Conservation (phyloP, 768 basidiomycete genomes). For the Atractiella rhizophila region DNA sequence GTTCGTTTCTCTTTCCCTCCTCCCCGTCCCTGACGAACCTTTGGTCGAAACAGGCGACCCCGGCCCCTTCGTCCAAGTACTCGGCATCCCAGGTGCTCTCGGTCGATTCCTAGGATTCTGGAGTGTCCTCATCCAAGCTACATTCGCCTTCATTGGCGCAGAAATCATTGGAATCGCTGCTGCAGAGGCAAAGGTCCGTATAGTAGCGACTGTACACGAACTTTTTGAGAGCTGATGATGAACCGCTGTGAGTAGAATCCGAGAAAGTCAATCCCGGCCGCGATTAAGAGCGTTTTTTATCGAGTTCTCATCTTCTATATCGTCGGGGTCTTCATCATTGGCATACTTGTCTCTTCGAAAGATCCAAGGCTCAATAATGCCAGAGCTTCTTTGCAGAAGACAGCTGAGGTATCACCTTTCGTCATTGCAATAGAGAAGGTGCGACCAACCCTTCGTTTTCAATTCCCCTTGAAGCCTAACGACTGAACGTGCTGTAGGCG, state of each 20-base stretch:
- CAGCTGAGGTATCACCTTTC: conserved; percentile 64
- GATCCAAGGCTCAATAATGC: conserved; percentile 30
- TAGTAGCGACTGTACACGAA: conserved; percentile 20
- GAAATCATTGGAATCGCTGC: conserved; percentile 78
- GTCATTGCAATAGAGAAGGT: conserved; percentile 49
- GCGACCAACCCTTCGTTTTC: no score
- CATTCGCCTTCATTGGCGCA: conserved; percentile 77
- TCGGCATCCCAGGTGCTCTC: conserved; percentile 26
- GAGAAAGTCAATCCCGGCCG: conserved; percentile 26
- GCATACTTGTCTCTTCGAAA: conserved; percentile 53
- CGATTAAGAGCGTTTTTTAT: conserved; percentile 39
- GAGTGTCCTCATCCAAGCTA: conserved; percentile 40
- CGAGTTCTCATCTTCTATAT: conserved; percentile 30
- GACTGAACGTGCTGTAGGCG: no score
- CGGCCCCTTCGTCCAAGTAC: conserved; percentile 20
- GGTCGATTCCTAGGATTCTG: conserved; percentile 41
- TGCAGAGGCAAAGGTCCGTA: no score
- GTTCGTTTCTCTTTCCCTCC: no score
- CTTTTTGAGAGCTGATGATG: conserved; percentile 7
- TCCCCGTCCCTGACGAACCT: no score
- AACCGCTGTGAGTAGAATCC: conserved; percentile 24
- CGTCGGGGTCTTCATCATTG: conserved; percentile 42
- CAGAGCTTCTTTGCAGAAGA: no score
- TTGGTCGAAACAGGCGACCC: no score
- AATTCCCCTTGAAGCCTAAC: no score